Conservation (phyloP, 2,329 filamentous ascomycete species). For the Biscogniauxia mediterranea region DNA sequence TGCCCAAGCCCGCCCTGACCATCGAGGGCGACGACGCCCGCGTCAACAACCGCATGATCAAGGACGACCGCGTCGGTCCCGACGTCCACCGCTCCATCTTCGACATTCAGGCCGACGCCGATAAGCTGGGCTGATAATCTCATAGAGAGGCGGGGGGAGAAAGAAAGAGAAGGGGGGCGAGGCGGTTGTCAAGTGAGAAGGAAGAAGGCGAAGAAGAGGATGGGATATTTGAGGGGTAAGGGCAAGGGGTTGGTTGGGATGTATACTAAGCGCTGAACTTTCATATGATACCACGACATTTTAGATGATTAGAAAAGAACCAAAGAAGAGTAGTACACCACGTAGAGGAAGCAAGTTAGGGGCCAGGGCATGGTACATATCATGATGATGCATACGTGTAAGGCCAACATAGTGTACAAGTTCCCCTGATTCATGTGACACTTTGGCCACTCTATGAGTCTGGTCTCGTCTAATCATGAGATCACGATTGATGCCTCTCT, state of each 20-base stretch:
- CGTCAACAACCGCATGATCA: constrained; percentile 86
- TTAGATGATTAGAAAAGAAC: constrained; percentile 17
- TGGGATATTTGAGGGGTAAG: neutral
- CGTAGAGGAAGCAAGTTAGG: neutral
- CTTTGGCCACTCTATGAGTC: neutral
- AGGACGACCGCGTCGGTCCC: constrained; percentile 74
- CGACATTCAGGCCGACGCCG: constrained; percentile 70
- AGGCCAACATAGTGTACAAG: constrained; percentile 15
- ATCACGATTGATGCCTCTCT: neutral
- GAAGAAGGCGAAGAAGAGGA: neutral
- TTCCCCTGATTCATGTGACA: constrained; percentile 8
- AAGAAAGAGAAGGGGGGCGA: neutral
- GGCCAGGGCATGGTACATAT: too few relatives aligned
- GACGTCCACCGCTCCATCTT: constrained; percentile 66
- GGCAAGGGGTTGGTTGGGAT: constrained; percentile 9
- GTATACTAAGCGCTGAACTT: constrained; percentile 24
- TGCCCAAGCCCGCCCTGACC: constrained; percentile 77
- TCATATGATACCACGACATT: constrained; percentile 32
- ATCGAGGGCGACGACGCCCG: constrained; percentile 90
- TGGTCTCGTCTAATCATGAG: neutral
- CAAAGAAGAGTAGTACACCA: neutral
- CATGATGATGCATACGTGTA: constrained; percentile 9
- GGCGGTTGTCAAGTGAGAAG: neutral
- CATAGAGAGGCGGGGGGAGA: neutral
- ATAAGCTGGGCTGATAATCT: constrained; percentile 67